phyloP scores from a whole-genome alignment of 1,139 yeast genomes.

The Hyphopichia khmerensis region DNA sequence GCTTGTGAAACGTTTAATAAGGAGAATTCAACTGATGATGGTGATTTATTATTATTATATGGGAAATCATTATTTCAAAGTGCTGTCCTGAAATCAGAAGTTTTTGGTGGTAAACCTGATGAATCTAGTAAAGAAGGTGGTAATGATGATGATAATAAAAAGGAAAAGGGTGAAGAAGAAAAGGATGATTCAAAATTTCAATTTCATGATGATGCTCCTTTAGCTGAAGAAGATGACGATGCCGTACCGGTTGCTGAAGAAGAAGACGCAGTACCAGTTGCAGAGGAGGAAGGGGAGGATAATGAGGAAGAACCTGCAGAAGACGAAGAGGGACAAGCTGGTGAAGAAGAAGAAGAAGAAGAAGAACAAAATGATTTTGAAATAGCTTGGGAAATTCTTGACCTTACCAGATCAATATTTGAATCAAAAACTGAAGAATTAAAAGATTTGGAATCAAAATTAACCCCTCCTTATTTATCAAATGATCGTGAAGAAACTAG shows the following conservation, averaged over 20 bases:
- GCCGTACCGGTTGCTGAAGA: slow-evolving; percentile 14
- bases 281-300: slow-evolving; percentile 24
- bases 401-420: slow-evolving; percentile 67
- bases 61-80: slow-evolving; percentile 80
- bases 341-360: slow-evolving; percentile 42
- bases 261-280: slow-evolving; percentile 23
- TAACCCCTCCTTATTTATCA: slow-evolving; percentile 32
- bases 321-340: slow-evolving; percentile 12
- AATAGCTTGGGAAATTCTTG: slow-evolving; percentile 84
- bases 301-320: slow-evolving; percentile 29
- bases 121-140: slow-evolving; percentile 8
- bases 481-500: slow-evolving; percentile 32
- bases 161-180: slow-evolving; percentile 17
- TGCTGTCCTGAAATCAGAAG: slow-evolving; percentile 74
- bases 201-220: slow-evolving; percentile 51
- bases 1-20: slow-evolving; percentile 63
- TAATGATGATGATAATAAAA: slow-evolving; percentile 16
- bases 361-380: slow-evolving; percentile 77
- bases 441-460: slow-evolving; percentile 10
- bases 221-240: slow-evolving; percentile 48
- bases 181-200: slow-evolving; percentile 47
- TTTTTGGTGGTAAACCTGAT: slow-evolving; percentile 61
- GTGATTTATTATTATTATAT: slow-evolving; percentile 70
- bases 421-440: slow-evolving; percentile 41
- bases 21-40: slow-evolving; percentile 56